These are phyloP conservation scores for Tetraselmis chui DNA, from an alignment of 139 green algal genomes.

Conservation along the genomic window DNA sequence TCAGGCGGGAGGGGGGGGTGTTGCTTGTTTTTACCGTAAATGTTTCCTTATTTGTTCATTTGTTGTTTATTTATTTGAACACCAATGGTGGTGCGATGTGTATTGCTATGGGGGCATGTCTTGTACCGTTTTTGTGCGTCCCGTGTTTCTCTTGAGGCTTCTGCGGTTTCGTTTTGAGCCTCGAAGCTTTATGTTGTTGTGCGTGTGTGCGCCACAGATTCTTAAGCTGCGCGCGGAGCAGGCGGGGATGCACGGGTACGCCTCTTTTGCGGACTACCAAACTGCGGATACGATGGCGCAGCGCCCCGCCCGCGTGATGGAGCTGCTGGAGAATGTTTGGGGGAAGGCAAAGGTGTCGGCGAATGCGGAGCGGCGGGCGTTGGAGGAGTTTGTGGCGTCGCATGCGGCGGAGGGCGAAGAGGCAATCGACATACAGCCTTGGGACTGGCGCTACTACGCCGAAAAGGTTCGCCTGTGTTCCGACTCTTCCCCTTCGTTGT, in stretches of 20 bases:
- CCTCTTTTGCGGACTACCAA: conserved; percentile 12
- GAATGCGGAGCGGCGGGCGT: conserved; percentile 3
- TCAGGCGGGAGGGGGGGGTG: no score
- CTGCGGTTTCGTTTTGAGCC: no score
- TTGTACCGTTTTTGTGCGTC: no score
- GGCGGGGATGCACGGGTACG: conserved; percentile 8
- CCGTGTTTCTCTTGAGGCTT: no score
- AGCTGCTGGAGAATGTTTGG: conserved; percentile 18
- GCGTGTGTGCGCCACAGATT: no score
- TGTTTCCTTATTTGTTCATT: no score
- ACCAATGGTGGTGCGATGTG: no score
- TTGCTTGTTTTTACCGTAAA: no score
- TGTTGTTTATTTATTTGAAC: no score
- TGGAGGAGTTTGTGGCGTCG: conserved; percentile 12
- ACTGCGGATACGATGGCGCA: conserved; percentile 13
- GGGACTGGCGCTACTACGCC: conserved; percentile 16
- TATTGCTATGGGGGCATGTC: no score
- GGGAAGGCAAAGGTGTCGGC: conserved; percentile 8
- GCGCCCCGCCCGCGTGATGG: conserved; percentile 3
- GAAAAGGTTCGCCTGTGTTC: conserved; percentile 16
- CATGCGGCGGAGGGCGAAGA: not conserved
- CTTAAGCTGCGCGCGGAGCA: conserved; percentile 9
- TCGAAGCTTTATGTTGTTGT: no score
- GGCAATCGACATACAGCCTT: conserved; percentile 7
- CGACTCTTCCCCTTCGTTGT: no score